Conservation (phyloP, 31 red algal species). For the Odonthalia washingtoniensis region DNA sequence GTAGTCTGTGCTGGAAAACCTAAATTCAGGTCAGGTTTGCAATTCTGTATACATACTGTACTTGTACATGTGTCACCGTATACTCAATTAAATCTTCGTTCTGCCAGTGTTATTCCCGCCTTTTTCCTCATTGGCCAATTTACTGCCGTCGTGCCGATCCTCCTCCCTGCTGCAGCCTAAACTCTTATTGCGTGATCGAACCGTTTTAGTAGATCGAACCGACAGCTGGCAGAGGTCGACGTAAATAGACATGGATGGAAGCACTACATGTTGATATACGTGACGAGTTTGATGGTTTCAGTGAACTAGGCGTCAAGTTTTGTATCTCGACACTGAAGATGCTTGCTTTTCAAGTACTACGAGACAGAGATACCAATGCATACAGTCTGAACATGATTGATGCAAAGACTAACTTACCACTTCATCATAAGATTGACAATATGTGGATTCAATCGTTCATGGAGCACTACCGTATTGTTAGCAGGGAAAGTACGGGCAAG, state of each 20-base stretch:
- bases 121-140: no score
- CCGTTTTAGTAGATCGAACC: no score
- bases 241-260: not conserved
- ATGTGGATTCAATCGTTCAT: constrained; percentile 14
- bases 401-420: not conserved
- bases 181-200: no score
- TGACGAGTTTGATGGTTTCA: not conserved
- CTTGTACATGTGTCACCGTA: no score
- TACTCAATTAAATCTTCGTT: no score
- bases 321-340: not conserved
- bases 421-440: not conserved
- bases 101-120: no score
- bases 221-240: constrained; percentile 9
- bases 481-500: constrained; percentile 19
- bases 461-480: constrained; percentile 24
- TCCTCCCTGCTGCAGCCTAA: no score
- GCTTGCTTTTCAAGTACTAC: not conserved
- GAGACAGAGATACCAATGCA: not conserved
- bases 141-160: no score
- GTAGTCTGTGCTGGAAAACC: no score
- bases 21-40: no score
- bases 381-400: constrained; percentile 23
- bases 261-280: not conserved
- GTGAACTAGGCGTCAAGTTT: constrained; percentile 37
- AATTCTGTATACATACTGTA: no score